Conservation (phyloP, 2,329 filamentous ascomycete species). For the Ophiostoma montium region DNA sequence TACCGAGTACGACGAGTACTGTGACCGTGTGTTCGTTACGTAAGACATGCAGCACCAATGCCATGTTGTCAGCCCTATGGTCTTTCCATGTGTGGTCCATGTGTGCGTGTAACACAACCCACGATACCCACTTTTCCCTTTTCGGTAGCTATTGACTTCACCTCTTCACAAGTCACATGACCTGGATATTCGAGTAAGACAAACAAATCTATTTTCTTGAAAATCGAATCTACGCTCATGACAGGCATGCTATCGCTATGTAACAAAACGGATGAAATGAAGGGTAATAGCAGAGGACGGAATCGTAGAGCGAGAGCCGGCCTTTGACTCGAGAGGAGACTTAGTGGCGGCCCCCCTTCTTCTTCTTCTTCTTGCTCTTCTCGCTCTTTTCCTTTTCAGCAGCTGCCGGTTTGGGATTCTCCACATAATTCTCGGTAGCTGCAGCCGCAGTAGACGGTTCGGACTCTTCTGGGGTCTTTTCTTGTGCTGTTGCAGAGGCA, state of each 20-base stretch:
- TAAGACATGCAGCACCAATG: too few species aligned
- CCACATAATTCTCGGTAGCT: neutral
- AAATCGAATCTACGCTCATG: neutral
- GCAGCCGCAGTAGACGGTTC: neutral
- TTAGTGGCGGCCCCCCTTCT: neutral
- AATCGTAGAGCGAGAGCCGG: too few species aligned
- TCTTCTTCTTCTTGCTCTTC: constrained; percentile 5
- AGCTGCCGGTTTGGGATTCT: neutral
- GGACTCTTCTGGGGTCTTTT: neutral
- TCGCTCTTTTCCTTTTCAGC: constrained; percentile 1
- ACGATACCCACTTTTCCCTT: too few species aligned
- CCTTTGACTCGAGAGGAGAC: neutral
- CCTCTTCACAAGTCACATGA: neutral
- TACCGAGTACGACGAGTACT: too few species aligned
- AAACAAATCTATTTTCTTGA: neutral
- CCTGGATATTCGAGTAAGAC: neutral
- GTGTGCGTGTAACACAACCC: too few species aligned
- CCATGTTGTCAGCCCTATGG: too few species aligned
- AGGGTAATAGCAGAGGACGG: neutral
- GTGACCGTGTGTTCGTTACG: too few species aligned
- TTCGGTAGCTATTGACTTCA: too few species aligned
- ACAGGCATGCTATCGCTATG: neutral
- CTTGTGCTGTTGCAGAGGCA: too few species aligned
- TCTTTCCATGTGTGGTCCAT: too few species aligned
- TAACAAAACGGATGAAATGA: neutral